These are phyloP conservation scores for Solanum hybrid DNA, from an alignment of 305 asterid species.

Conservation along the genomic window DNA sequence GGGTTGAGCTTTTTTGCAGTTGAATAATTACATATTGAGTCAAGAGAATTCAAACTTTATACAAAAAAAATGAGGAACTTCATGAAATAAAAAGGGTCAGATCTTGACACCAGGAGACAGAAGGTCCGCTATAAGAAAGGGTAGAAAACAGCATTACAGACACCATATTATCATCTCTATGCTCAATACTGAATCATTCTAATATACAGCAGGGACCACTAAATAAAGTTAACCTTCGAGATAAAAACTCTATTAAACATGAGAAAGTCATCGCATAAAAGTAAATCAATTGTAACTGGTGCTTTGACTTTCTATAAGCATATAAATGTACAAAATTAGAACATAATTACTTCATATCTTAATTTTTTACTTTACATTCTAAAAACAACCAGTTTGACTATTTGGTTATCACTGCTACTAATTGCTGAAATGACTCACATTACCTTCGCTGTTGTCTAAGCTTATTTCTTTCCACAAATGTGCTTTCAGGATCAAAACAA, in stretches of 20 bases:
- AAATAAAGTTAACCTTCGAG: neutral
- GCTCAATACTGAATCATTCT: neutral
- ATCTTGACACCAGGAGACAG: neutral
- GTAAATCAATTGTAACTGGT: neutral
- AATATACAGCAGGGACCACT: neutral
- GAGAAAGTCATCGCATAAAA: neutral
- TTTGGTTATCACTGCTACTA: neutral
- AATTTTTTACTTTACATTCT: neutral
- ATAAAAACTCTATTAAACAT: neutral
- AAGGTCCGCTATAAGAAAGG: neutral
- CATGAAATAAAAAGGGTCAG: neutral
- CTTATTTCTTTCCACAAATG: constrained; percentile 56
- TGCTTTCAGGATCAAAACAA: constrained; percentile 86
- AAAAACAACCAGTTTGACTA: neutral
- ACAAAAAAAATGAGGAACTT: neutral
- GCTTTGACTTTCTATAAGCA: neutral
- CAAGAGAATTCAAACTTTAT: neutral
- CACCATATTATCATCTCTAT: neutral
- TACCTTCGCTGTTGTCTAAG: constrained; percentile 71
- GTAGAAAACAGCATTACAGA: neutral
- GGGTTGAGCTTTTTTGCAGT: neutral
- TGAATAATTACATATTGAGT: neutral
- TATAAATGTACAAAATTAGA: neutral
- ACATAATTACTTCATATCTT: neutral
- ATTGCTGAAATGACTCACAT: constrained; percentile 14